phyloP scores from a whole-genome alignment of 2,329 filamentous ascomycete genomes.

The Fonsecaea multimorphosa region DNA sequence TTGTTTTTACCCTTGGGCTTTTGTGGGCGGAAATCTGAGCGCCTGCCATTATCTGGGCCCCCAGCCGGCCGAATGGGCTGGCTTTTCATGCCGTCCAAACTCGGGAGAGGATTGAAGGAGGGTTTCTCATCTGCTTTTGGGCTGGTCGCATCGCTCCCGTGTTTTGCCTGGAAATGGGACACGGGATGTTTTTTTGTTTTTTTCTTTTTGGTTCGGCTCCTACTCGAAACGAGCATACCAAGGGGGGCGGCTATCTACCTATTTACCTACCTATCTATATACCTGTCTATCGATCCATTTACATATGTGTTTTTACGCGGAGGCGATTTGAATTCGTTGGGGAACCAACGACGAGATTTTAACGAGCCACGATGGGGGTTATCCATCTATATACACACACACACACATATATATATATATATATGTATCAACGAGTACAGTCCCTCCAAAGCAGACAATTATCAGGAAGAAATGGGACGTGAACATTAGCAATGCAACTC shows the following conservation, averaged over 20 bases:
- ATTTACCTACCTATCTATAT: background rate
- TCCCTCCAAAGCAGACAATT: too few species aligned
- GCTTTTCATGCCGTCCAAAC: too few species aligned
- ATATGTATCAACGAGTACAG: too few species aligned
- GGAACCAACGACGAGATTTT: background rate
- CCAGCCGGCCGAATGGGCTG: too few species aligned
- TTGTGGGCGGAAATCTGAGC: background rate
- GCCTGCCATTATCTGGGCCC: background rate
- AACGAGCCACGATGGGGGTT: too few species aligned
- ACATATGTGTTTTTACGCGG: background rate
- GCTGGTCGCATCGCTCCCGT: too few species aligned
- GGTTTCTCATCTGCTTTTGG: background rate
- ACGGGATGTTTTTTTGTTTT: background rate
- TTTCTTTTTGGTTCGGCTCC: background rate
- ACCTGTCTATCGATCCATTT: background rate
- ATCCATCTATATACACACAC: background rate
- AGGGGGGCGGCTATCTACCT: background rate
- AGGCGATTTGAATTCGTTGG: background rate
- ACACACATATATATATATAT: background rate
- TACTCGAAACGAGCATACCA: background rate
- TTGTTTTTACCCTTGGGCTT: background rate
- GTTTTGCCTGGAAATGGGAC: background rate
- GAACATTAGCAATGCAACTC: too few species aligned
- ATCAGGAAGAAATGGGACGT: too few species aligned
- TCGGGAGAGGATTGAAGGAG: background rate